Conservation (phyloP, 306 rosid species). For the Luffa acutangula region DNA sequence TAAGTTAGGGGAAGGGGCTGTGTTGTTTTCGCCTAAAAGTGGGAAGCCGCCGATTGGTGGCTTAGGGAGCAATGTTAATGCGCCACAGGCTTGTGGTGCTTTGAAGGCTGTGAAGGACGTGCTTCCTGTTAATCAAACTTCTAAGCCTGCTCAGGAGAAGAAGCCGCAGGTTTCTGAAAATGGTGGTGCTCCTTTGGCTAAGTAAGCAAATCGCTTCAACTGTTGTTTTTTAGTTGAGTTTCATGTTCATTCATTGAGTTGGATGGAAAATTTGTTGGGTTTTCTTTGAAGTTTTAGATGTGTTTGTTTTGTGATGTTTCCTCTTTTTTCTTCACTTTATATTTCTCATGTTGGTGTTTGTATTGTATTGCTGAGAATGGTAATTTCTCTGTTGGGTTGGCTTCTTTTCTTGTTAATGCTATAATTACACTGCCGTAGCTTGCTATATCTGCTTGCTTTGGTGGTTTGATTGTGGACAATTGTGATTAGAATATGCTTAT, state of each 20-base stretch:
- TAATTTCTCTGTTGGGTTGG: background rate
- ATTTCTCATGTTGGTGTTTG: background rate
- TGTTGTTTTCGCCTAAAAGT: conserved; percentile 42
- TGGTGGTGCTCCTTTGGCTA: conserved; percentile 57
- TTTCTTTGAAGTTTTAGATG: background rate
- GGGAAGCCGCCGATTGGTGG: conserved; percentile 29
- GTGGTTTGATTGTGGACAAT: background rate
- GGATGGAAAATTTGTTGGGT: background rate
- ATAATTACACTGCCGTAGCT: background rate
- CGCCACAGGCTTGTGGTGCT: conserved; percentile 14
- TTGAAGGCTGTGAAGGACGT: conserved; percentile 35
- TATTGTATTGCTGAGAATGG: background rate
- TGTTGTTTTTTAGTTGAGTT: background rate
- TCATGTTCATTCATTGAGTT: background rate
- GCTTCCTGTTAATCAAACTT: conserved; percentile 30
- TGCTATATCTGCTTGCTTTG: background rate
- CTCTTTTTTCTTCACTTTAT: background rate
- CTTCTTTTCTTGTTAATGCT: background rate
- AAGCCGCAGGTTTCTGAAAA: conserved; percentile 46
- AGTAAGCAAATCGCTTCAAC: conserved; percentile 30
- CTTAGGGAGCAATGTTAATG: conserved; percentile 23
- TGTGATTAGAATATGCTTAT: background rate
- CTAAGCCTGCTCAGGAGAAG: conserved; percentile 43
- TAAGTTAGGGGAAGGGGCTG: conserved; percentile 37
- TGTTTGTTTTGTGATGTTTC: background rate